These are phyloP conservation scores for Solioccasus polychromus DNA, from an alignment of 768 basidiomycete genomes.

Conservation along the genomic window DNA sequence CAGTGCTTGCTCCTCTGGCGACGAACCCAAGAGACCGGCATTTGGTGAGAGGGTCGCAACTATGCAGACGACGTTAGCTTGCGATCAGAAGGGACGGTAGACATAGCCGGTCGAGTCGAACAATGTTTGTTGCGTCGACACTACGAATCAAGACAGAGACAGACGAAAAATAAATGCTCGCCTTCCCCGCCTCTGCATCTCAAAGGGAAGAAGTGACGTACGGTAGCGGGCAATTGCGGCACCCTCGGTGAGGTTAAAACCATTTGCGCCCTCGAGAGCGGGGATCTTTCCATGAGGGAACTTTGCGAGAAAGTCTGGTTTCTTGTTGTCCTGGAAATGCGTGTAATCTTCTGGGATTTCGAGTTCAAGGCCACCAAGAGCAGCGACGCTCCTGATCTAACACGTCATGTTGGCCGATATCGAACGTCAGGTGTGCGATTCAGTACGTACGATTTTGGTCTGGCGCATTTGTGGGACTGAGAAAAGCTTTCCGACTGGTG, in stretches of 20 bases:
- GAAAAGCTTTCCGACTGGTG: constrained; percentile 65
- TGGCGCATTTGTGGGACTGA: constrained; percentile 40
- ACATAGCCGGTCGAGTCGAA: constrained; percentile 10
- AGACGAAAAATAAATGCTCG: constrained; percentile 40
- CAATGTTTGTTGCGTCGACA: constrained; percentile 46
- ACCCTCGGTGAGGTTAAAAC: constrained; percentile 77
- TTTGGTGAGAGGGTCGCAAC: constrained; percentile 79
- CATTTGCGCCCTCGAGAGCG: constrained; percentile 71
- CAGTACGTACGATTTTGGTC: constrained; percentile 44
- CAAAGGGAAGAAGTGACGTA: constrained; percentile 46
- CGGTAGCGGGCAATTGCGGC: constrained; percentile 82
- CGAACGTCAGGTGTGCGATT: background rate
- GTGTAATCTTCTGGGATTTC: constrained; percentile 52
- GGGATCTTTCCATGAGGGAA: constrained; percentile 87
- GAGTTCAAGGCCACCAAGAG: constrained; percentile 55
- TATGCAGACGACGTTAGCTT: constrained; percentile 32
- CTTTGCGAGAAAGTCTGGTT: constrained; percentile 66
- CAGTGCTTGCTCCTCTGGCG: constrained; percentile 63
- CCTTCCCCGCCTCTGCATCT: constrained; percentile 23
- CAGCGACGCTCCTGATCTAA: constrained; percentile 56
- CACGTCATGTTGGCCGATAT: constrained; percentile 1
- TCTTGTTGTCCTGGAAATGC: constrained; percentile 65
- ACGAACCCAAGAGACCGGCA: constrained; percentile 69
- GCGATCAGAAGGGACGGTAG: constrained; percentile 10
- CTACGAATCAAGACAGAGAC: constrained; percentile 65